A percentile compares a stretch with the other conserved stretches of the same genome.
Evolutionary conservation across 805 yeast species (phyloP).

Genomic region (Hermanozyma aechmeae): DNA sequence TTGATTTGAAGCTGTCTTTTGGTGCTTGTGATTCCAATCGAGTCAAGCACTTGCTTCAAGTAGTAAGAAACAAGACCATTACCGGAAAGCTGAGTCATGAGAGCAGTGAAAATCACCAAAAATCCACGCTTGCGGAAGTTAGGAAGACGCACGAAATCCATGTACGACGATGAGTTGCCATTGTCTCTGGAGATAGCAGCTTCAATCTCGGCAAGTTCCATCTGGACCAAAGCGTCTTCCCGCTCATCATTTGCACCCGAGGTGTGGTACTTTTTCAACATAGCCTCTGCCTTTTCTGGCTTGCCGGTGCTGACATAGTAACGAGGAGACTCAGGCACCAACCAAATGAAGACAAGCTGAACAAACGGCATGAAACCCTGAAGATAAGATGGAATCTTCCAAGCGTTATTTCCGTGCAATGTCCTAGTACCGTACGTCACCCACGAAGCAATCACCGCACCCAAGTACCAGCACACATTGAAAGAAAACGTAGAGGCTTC

Average conservation of each 20-base stretch:
- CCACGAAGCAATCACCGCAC: background rate
- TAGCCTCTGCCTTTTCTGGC: background rate
- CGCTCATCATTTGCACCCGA: background rate
- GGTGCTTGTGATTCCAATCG: background rate
- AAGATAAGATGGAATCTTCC: background rate
- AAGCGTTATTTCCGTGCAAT: background rate
- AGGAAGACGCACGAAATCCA: background rate
- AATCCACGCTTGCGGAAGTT: background rate
- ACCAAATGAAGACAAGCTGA: background rate
- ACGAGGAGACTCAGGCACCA: background rate
- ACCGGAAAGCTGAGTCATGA: background rate
- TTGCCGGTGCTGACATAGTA: background rate
- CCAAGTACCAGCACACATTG: background rate
- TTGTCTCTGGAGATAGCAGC: background rate
- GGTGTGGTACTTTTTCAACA: background rate
- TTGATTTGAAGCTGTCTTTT: background rate
- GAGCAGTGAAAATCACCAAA: background rate
- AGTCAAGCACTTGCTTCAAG: background rate
- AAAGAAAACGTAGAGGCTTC: background rate
- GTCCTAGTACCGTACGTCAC: background rate
- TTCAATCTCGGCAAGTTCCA: background rate
- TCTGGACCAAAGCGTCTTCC: background rate
- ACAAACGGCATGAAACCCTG: background rate
- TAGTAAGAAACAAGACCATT: background rate
- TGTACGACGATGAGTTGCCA: background rate